Conservation (phyloP, 371 early-diverging fungal species). For the Mortierella sp. region DNA sequence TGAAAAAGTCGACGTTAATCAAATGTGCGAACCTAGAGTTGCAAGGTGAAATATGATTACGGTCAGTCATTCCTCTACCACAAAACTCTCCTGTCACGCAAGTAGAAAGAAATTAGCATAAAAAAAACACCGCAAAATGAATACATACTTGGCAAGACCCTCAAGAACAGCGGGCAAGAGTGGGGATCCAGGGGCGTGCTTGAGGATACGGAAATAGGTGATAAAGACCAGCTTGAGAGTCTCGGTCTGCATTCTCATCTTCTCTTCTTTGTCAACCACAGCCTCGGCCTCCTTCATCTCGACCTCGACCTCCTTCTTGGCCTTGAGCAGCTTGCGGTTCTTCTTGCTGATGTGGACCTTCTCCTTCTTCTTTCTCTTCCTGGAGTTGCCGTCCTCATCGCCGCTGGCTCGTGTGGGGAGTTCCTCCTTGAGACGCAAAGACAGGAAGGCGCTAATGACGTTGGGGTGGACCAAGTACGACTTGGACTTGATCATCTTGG, state of each 20-base stretch:
- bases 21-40: conserved; percentile 85
- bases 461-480: conserved; percentile 82
- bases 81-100: background rate
- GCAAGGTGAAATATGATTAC: too few relatives aligned
- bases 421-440: conserved; percentile 86
- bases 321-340: conserved; percentile 79
- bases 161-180: conserved; percentile 90
- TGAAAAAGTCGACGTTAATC: conserved; percentile 95
- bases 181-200: conserved; percentile 82
- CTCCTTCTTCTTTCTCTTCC: conserved; percentile 72
- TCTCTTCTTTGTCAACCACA: conserved; percentile 80
- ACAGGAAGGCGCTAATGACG: conserved; percentile 69
- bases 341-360: conserved; percentile 82
- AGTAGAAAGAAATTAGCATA: background rate
- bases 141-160: conserved; percentile 83
- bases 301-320: conserved; percentile 80
- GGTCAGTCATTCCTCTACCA: background rate
- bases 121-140: background rate
- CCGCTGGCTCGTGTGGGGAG: conserved; percentile 65
- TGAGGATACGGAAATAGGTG: conserved; percentile 94
- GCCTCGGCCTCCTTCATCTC: conserved; percentile 92
- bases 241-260: conserved; percentile 85
- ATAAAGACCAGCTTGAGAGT: conserved; percentile 93
- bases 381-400: conserved; percentile 61
- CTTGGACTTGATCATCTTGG: conserved; percentile 87